Base-by-base conservation (phyloP, 495 filamentous ascomycete species). In the Neurospora tetraspora region DNA sequence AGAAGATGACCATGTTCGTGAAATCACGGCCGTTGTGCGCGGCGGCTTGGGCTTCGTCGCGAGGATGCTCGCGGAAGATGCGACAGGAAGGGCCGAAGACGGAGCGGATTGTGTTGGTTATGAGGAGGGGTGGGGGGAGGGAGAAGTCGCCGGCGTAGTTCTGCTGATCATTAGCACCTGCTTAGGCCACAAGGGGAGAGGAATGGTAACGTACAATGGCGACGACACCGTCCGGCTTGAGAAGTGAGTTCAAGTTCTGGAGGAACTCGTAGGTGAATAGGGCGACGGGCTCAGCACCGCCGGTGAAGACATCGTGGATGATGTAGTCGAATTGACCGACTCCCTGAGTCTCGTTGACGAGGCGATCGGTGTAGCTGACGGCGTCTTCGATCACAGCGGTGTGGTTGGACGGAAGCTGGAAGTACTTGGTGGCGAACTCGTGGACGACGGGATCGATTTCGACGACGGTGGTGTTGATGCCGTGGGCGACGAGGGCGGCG, bases 251-350 rank as follows among this genome's bases (percentile, higher is more conserved):
- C 20, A 99, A 82, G 36, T 89, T 87, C 42, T 83, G 76, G 11
- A 99, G 80, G 76, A 99, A 97, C 75, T 96, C 91, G 4, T 88
- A 74, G 0, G 96, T 98, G 81, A 99, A 98, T 2, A 99, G 87
- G 20, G 90, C 84, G 18, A 94, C 87, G 2, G 96, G 96, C 78
- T 98, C 96, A 3, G 93, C 94, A 71, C 95, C 96, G 18, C 96
- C 96, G 1, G 96, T 99, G 83, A 99, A 99, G n/a, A 99, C 96
- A 76, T 99, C 96, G 76, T 99, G 96, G 73, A 99, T 85, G 78
- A 99, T 94, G 83, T 97, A 98, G 80, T 97, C 91, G 78, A 91
- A 98, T 43, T 86, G 83, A 18, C 85, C 79, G 40, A 82, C 77
- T 4, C 79, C 73, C 1, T 53, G 65, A 39, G 83, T 72, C 8